phyloP scores from a whole-genome alignment of 148 eudicot genomes.

The Rhododendron williamsianum region DNA sequence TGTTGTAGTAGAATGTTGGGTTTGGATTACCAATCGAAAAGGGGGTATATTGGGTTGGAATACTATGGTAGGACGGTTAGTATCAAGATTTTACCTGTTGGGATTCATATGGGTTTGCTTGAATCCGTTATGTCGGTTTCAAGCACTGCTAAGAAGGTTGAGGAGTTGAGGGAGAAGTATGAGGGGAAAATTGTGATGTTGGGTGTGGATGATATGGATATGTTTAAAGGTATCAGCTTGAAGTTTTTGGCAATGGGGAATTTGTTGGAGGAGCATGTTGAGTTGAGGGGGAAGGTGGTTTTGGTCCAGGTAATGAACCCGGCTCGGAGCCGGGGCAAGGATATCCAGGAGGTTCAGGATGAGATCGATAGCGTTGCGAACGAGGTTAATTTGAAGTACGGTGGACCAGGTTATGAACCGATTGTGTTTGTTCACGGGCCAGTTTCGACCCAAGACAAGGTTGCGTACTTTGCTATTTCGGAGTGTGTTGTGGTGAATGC shows the following conservation, averaged over 20 bases:
- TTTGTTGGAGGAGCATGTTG: conserved; percentile 42
- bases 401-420: conserved; percentile 53
- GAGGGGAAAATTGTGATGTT: conserved; percentile 62
- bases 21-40: conserved; percentile 67
- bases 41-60: conserved; percentile 78
- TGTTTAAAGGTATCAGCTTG: conserved; percentile 76
- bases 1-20: conserved; percentile 87
- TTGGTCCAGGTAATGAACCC: conserved; percentile 74
- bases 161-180: conserved; percentile 36
- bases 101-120: conserved; percentile 79
- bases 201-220: conserved; percentile 89
- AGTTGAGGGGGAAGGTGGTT: conserved; percentile 53
- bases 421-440: conserved; percentile 61
- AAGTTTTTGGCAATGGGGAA: conserved; percentile 66
- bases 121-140: conserved; percentile 35
- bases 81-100: conserved; percentile 74
- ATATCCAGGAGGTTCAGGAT: conserved; percentile 52
- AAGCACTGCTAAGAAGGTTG: conserved; percentile 34
- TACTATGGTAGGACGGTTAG: conserved; percentile 78
- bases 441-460: conserved; percentile 57
- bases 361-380: conserved; percentile 45
- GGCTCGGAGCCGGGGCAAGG: conserved; percentile 69
- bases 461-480: conserved; percentile 56
- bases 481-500: conserved; percentile 84
- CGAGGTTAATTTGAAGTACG: conserved; percentile 46